These are phyloP conservation scores for Phaeosphaeriaceae sp. DNA, from an alignment of 2,329 filamentous ascomycete genomes.

Conservation along the genomic window DNA sequence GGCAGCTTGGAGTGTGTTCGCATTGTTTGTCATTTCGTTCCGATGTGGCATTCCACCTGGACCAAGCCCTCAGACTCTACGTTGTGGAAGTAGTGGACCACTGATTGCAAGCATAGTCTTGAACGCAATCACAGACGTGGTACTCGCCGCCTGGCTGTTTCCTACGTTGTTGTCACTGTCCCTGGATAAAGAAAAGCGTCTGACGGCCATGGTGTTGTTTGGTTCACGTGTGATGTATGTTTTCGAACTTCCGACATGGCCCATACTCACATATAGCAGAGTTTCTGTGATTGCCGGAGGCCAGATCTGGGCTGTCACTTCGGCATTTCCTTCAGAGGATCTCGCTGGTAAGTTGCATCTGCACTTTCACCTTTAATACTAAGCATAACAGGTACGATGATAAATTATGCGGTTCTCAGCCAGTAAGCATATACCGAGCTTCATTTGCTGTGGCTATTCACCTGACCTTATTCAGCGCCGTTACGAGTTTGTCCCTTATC, in stretches of 20 bases:
- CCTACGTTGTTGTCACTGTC: slow-evolving; percentile 29
- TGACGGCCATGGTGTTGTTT: slow-evolving; percentile 19
- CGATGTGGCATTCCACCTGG: slow-evolving; percentile 25
- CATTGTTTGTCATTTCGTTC: slow-evolving; percentile 9
- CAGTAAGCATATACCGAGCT: slow-evolving; percentile 15
- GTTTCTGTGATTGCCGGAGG: slow-evolving; percentile 19
- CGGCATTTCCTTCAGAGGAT: slow-evolving; percentile 10
- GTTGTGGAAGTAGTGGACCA: slow-evolving; percentile 20
- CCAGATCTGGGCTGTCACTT: slow-evolving; percentile 21
- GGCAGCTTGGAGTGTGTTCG: slow-evolving; percentile 18
- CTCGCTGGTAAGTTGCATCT: slow-evolving; percentile 13
- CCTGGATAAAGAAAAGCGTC: slow-evolving; percentile 15
- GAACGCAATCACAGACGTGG: slow-evolving; percentile 30
- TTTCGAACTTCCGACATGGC: not conserved
- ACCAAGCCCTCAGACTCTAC: slow-evolving; percentile 13
- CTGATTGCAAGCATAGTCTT: slow-evolving; percentile 22
- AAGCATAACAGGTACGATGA: slow-evolving; percentile 16
- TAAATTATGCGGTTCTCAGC: slow-evolving; percentile 18
- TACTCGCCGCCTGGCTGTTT: slow-evolving; percentile 34
- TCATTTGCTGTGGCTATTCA: not conserved
- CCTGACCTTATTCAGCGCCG: slow-evolving; percentile 15
- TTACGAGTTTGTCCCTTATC: slow-evolving; percentile 27
- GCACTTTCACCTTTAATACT: not conserved
- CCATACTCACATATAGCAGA: slow-evolving; percentile 9
- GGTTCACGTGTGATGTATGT: slow-evolving; percentile 21